Conservation (phyloP, 2,329 filamentous ascomycete species). For the Diaporthe citri region DNA sequence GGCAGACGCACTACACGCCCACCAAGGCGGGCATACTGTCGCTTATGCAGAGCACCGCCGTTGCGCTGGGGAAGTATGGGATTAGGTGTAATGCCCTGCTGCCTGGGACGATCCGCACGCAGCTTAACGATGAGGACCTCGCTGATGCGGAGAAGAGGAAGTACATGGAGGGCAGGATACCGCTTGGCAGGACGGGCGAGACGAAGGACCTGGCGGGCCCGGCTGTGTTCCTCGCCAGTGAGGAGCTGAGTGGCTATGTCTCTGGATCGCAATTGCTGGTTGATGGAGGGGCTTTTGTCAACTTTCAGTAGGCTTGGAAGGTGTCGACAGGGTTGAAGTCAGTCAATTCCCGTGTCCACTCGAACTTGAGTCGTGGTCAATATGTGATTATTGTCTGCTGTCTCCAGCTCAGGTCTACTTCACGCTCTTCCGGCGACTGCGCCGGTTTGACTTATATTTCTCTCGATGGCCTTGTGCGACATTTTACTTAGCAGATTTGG, state of each 20-base stretch:
- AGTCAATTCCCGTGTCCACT: background rate
- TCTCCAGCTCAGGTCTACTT: no score
- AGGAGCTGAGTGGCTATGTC: slow-evolving; percentile 83
- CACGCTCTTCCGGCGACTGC: no score
- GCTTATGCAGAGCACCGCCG: slow-evolving; percentile 86
- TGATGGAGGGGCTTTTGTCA: slow-evolving; percentile 91
- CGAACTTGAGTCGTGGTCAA: background rate
- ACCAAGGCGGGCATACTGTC: slow-evolving; percentile 87
- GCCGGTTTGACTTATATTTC: no score
- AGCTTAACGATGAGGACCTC: slow-evolving; percentile 86
- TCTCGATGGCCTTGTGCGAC: no score
- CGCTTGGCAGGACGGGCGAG: slow-evolving; percentile 79
- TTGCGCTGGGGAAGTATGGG: slow-evolving; percentile 79
- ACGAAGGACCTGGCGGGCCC: slow-evolving; percentile 84
- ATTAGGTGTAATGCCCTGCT: slow-evolving; percentile 88
- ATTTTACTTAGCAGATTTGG: no score
- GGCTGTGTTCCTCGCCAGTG: slow-evolving; percentile 86
- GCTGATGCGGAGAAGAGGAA: slow-evolving; percentile 76
- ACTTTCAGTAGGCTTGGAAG: slow-evolving; percentile 73
- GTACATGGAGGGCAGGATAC: slow-evolving; percentile 87
- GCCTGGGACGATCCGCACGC: slow-evolving; percentile 85
- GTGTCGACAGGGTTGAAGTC: background rate
- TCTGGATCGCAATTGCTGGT: slow-evolving; percentile 87
- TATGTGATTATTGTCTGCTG: background rate
- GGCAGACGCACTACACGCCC: slow-evolving; percentile 88